Conservation (phyloP, 805 yeast species). For the Candida arabinofermentans region DNA sequence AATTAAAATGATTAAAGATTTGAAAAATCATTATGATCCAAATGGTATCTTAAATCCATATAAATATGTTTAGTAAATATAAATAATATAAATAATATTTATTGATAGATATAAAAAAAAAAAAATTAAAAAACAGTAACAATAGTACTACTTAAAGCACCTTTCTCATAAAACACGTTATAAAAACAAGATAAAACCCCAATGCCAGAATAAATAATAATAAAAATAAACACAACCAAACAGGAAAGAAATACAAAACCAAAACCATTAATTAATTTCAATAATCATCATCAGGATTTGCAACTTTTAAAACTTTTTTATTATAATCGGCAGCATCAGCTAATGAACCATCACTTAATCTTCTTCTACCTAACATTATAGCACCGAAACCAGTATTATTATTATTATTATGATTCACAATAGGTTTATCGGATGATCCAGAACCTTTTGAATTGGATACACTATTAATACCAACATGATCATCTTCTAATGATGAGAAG, state of each 20-base stretch:
- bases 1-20: conserved; percentile 67
- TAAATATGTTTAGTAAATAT: conserved; percentile 46
- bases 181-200: too few species aligned
- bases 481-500: conserved; percentile 57
- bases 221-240: background rate
- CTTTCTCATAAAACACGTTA: too few species aligned
- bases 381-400: conserved; percentile 30
- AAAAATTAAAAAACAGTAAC: too few species aligned
- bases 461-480: conserved; percentile 25
- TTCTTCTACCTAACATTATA: conserved; percentile 76
- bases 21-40: conserved; percentile 86
- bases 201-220: too few species aligned
- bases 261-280: background rate
- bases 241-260: background rate
- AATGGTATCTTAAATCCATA: conserved; percentile 91
- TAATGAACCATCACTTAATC: conserved; percentile 80
- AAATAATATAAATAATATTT: background rate
- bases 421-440: conserved; percentile 2
- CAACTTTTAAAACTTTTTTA: conserved; percentile 77
- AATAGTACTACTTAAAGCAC: too few species aligned
- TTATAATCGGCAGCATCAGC: conserved; percentile 84
- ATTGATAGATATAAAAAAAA: too few species aligned
- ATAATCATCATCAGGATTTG: conserved; percentile 66
- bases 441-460: conserved; percentile 15
- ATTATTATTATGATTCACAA: background rate